Evolutionary conservation across 805 yeast species (phyloP).

Genomic region (Myxozyma geophila): DNA sequence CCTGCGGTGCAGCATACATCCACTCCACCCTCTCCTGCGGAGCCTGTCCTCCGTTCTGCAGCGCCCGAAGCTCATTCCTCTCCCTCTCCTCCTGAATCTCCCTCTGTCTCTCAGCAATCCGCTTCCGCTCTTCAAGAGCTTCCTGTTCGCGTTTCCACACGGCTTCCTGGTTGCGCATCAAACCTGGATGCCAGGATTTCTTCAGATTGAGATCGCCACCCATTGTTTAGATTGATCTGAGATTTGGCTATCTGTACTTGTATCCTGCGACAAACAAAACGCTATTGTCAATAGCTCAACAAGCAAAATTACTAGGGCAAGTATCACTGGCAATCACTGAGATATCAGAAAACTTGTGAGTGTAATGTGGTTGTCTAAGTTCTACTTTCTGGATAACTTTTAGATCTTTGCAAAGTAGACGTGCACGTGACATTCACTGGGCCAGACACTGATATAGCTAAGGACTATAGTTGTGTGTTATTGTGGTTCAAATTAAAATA

Average conservation of each 20-base stretch:
- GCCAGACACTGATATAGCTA: too few relatives aligned
- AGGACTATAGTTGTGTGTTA: too few relatives aligned
- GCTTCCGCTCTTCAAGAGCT: constrained; percentile 68
- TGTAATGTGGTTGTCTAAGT: too few relatives aligned
- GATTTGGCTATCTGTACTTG: neutral
- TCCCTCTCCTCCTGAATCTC: constrained; percentile 70
- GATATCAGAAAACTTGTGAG: too few relatives aligned
- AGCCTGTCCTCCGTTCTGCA: constrained; percentile 52
- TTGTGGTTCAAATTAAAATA: too few relatives aligned
- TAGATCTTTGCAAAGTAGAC: too few relatives aligned
- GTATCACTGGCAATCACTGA: too few relatives aligned
- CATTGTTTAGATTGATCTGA: neutral
- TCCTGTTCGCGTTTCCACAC: constrained; percentile 85
- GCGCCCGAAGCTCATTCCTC: constrained; percentile 56
- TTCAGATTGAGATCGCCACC: constrained; percentile 74
- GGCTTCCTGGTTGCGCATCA: constrained; percentile 79
- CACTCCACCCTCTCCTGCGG: constrained; percentile 64
- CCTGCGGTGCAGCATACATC: constrained; percentile 75
- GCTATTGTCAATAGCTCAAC: too few relatives aligned
- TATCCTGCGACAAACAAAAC: neutral
- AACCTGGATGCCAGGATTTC: constrained; percentile 96
- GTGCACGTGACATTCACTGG: too few relatives aligned
- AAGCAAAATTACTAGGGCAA: too few relatives aligned
- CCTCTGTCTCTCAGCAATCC: constrained; percentile 62
- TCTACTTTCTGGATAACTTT: too few relatives aligned